These are phyloP conservation scores for Dendrobium chrysotoxum DNA, from an alignment of 106 monocot genomes.

Conservation along the genomic window DNA sequence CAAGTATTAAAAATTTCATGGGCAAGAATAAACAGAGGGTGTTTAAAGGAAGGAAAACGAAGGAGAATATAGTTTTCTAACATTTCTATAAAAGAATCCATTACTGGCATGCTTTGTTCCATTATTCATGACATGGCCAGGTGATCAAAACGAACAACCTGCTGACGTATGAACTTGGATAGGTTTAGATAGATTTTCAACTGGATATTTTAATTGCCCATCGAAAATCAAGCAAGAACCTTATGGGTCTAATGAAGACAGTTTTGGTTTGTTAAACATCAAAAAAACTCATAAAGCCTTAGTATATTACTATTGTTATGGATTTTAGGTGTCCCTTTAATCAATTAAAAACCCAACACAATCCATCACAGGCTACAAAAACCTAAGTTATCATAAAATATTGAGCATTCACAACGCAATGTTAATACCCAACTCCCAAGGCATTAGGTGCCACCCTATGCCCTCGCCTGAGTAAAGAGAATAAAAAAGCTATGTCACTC, in stretches of 20 bases:
- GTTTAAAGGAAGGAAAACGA: neutral
- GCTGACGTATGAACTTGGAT: neutral
- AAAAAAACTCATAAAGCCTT: neutral
- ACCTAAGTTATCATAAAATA: neutral
- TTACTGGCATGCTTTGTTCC: neutral
- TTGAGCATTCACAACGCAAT: too few species aligned
- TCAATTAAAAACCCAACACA: neutral
- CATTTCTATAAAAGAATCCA: neutral
- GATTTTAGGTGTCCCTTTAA: neutral
- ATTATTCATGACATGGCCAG: neutral
- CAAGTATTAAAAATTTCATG: neutral
- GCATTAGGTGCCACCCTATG: neutral
- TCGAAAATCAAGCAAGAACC: neutral
- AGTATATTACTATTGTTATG: neutral
- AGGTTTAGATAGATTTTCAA: too few species aligned
- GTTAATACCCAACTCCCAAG: neutral
- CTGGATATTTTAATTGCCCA: neutral
- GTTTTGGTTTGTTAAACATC: neutral
- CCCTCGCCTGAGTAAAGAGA: neutral
- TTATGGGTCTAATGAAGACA: neutral
- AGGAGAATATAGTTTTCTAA: neutral
- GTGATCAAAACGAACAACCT: neutral
- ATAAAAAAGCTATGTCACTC: neutral
- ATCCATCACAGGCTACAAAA: neutral
- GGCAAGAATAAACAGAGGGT: neutral